phyloP scores from a whole-genome alignment of 106 monocot species.

The Acanthochlamys bracteata region DNA sequence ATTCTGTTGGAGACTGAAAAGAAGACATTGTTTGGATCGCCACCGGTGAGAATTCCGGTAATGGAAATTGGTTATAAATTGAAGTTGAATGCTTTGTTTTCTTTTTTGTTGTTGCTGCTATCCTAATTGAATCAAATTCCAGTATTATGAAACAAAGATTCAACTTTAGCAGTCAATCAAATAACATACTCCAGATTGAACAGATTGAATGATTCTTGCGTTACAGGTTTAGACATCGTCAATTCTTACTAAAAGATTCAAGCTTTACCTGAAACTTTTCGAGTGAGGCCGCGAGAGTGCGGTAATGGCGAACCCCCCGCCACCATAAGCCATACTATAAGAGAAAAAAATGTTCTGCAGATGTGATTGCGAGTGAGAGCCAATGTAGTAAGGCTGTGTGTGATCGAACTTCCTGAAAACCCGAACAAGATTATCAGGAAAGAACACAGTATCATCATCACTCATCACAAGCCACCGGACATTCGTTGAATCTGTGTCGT shows the following conservation, averaged over 20 bases:
- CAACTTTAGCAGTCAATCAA: too few relatives aligned
- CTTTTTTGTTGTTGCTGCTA: neutral
- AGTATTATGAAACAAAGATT: too few relatives aligned
- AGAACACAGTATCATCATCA: slow-evolving; percentile 84
- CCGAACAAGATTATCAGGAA: slow-evolving; percentile 32
- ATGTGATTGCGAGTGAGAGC: slow-evolving; percentile 32
- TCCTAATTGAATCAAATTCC: slow-evolving; percentile 3
- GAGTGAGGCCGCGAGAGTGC: slow-evolving; percentile 28
- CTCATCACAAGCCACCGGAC: slow-evolving; percentile 86
- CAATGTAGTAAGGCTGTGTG: slow-evolving; percentile 36
- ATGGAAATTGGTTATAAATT: too few relatives aligned
- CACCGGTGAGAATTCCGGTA: too few relatives aligned
- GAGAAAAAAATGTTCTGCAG: slow-evolving; percentile 37
- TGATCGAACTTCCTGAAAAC: slow-evolving; percentile 35
- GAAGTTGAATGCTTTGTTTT: too few relatives aligned
- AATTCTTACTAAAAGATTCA: too few relatives aligned
- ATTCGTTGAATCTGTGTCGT: slow-evolving; percentile 4
- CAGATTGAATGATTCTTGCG: too few relatives aligned
- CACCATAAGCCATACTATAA: slow-evolving; percentile 46
- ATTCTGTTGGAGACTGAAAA: too few relatives aligned
- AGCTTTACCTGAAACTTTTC: slow-evolving; percentile 8
- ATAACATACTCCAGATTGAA: too few relatives aligned
- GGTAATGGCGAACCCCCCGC: slow-evolving; percentile 46
- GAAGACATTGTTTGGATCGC: too few relatives aligned
- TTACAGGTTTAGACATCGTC: too few relatives aligned